Conservation (phyloP, 2,329 filamentous ascomycete genomes). For the Cadophora malorum region DNA sequence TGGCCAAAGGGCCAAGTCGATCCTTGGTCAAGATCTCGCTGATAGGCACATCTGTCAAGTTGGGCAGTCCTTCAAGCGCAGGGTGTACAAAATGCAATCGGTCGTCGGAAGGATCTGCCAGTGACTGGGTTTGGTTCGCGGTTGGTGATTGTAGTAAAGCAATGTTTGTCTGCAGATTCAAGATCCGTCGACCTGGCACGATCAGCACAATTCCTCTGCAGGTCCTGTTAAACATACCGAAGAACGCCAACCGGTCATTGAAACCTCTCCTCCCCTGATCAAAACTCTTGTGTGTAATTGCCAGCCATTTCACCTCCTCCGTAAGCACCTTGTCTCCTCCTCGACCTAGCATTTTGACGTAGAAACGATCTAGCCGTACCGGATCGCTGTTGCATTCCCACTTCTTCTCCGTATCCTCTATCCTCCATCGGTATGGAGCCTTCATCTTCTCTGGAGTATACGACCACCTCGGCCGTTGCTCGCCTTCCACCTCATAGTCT, state of each 20-base stretch:
- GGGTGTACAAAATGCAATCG: slow-evolving; percentile 72
- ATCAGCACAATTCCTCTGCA: slow-evolving; percentile 31
- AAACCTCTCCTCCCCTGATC: slow-evolving; percentile 93
- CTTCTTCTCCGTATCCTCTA: slow-evolving; percentile 57
- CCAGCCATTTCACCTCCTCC: slow-evolving; percentile 95
- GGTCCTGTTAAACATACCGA: slow-evolving; percentile 63
- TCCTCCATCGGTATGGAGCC: slow-evolving; percentile 65
- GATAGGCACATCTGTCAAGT: slow-evolving; percentile 68
- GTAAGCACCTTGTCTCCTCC: slow-evolving; percentile 76
- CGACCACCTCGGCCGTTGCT: slow-evolving; percentile 67
- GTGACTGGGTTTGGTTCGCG: slow-evolving; percentile 42
- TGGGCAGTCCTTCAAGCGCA: slow-evolving; percentile 74
- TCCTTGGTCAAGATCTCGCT: slow-evolving; percentile 66
- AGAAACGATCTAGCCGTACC: slow-evolving; percentile 75
- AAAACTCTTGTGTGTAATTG: slow-evolving; percentile 97
- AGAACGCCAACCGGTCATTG: slow-evolving; percentile 89
- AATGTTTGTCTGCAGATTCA: slow-evolving; percentile 69
- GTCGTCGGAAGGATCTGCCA: slow-evolving; percentile 54
- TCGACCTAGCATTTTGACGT: slow-evolving; percentile 75
- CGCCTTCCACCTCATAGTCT: slow-evolving; percentile 44
- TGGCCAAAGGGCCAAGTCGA: slow-evolving; percentile 71
- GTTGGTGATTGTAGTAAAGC: slow-evolving; percentile 58
- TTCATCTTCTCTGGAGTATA: slow-evolving; percentile 74
- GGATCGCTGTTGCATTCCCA: slow-evolving; percentile 81
- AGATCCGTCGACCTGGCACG: slow-evolving; percentile 59